These are phyloP conservation scores for Botrytis porri DNA, from an alignment of 2,329 filamentous ascomycete species.

Conservation along the genomic window DNA sequence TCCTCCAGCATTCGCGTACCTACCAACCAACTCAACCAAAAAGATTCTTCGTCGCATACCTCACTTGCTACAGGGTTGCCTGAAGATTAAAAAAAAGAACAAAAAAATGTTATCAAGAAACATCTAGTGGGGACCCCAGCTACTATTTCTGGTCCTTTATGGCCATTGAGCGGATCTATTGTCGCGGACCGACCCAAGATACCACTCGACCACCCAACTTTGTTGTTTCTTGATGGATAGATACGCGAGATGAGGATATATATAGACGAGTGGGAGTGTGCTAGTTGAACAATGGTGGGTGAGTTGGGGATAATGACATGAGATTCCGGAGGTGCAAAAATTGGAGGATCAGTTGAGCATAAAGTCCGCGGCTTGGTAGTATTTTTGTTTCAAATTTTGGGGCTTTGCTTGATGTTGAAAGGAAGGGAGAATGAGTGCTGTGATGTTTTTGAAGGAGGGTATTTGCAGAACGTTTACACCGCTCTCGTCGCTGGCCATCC, in stretches of 20 bases:
- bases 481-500: not conserved
- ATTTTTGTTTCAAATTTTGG: not conserved
- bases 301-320: no score
- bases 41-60: not conserved
- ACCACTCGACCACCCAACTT: not conserved
- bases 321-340: not conserved
- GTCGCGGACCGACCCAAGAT: not conserved
- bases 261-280: not conserved
- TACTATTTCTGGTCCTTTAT: not conserved
- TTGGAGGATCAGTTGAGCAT: not conserved
- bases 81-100: not conserved
- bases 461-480: not conserved
- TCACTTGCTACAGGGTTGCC: not conserved
- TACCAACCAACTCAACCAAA: not conserved
- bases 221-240: not conserved
- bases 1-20: no score
- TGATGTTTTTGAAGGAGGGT: not conserved
- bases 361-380: not conserved
- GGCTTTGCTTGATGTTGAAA: not conserved
- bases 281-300: not conserved
- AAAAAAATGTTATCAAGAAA: not conserved
- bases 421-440: not conserved
- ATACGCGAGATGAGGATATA: not conserved
- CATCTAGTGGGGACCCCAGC: not conserved
- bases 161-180: not conserved